Conservation (phyloP, 2,329 filamentous ascomycete genomes). For the Albifimbria verrucaria region DNA sequence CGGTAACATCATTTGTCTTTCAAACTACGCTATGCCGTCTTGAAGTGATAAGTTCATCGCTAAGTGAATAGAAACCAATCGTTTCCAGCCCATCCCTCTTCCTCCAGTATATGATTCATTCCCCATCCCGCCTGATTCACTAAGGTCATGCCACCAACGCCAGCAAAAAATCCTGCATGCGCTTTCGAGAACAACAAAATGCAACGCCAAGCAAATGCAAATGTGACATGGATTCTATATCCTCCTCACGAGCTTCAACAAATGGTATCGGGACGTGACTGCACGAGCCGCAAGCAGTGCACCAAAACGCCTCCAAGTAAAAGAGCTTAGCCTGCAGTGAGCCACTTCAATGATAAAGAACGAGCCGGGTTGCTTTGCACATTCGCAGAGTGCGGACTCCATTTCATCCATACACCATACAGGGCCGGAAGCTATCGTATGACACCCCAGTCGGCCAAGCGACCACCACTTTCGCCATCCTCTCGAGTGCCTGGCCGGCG, state of each 20-base stretch:
- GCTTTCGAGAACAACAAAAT: background rate
- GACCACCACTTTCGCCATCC: slow-evolving; percentile 60
- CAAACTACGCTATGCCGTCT: slow-evolving; percentile 14
- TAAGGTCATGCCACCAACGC: background rate
- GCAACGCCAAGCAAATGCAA: background rate
- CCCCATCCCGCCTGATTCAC: background rate
- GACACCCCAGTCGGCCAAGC: slow-evolving; percentile 75
- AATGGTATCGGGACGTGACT: no score
- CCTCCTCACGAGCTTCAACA: no score
- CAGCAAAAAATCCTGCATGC: background rate
- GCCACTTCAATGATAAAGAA: no score
- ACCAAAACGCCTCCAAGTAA: no score
- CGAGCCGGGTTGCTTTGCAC: no score
- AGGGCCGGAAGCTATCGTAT: slow-evolving; percentile 54
- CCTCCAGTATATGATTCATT: background rate
- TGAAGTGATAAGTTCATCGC: slow-evolving; percentile 15
- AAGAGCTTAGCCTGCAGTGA: no score
- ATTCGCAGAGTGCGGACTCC: no score
- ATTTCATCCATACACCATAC: no score
- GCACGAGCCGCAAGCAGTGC: no score
- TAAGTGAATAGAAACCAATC: slow-evolving; percentile 7
- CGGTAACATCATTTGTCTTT: slow-evolving; percentile 4
- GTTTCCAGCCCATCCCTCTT: slow-evolving; percentile 2
- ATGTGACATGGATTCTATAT: background rate
- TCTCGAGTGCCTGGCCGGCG: slow-evolving; percentile 71